Evolutionary conservation across 192 early-diverging fungal species (phyloP).

Genomic region (Rhizophlyctis rosea): DNA sequence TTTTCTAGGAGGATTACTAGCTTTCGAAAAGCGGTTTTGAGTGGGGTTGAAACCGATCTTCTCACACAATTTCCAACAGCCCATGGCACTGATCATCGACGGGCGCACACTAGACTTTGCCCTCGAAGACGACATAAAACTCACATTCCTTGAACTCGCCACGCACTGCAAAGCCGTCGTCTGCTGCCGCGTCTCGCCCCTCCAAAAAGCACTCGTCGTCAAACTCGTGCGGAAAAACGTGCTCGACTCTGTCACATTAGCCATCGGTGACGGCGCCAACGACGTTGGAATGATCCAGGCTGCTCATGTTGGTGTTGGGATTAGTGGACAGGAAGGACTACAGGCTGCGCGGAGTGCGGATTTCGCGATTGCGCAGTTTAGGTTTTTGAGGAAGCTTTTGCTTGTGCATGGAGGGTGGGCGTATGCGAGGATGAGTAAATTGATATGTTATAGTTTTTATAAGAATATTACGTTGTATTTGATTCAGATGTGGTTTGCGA

Average conservation of each 20-base stretch:
- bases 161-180: slow-evolving; percentile 71
- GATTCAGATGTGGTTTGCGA: slow-evolving; percentile 96
- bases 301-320: slow-evolving; percentile 96
- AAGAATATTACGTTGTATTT: slow-evolving; percentile 98
- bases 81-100: slow-evolving; percentile 58
- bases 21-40: slow-evolving; percentile 25
- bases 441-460: slow-evolving; percentile 97
- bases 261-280: slow-evolving; percentile 99
- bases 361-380: slow-evolving; percentile 97
- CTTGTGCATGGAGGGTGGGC: slow-evolving; percentile 98
- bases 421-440: slow-evolving; percentile 89
- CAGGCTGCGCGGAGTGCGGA: slow-evolving; percentile 95
- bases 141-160: slow-evolving; percentile 51
- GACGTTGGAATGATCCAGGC: slow-evolving; percentile 99
- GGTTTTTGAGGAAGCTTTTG: slow-evolving; percentile 88
- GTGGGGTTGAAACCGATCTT: slow-evolving; percentile 33
- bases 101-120: slow-evolving; percentile 60
- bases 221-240: slow-evolving; percentile 78
- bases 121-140: slow-evolving; percentile 61
- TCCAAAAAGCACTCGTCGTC: slow-evolving; percentile 96
- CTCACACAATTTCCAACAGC: no score
- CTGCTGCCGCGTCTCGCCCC: slow-evolving; percentile 87
- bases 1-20: slow-evolving; percentile 13
- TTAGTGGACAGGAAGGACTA: slow-evolving; percentile 92
- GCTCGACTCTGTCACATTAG: slow-evolving; percentile 70